Base-by-base conservation (phyloP, 345 rosid species). In the Litchi chinensis region DNA sequence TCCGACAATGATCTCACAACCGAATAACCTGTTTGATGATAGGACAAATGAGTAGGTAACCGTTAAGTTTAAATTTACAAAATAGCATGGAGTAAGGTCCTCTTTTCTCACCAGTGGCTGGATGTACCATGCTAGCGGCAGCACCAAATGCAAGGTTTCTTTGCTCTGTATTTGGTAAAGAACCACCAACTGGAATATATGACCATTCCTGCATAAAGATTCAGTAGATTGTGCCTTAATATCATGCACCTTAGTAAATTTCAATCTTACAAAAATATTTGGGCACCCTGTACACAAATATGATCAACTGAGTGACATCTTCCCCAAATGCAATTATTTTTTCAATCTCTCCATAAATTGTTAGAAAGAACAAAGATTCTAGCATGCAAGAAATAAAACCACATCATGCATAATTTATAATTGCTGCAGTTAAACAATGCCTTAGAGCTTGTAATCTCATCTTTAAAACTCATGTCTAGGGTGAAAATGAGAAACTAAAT, bases 91-190 rank as follows among this genome's bases (percentile, higher is more conserved):
- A 52, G 66, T 65, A 68, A 56, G 70, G 70, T 73, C 12, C 41
- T 41, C 73, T 73, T 21, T 73, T 70, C 68, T 65, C 79, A 93
- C 97, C 99, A 65, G 97, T 96, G 79, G 97, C 97, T 5, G 99
- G 99, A 80, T 96, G 97, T 78, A 96, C 98, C 98, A 92, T 90
- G 89, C 98, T 89, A 67, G 99, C 98, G 6, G 97, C 98, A 80
- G 98, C 98, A 85, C 99, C 99, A 81, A 90, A 96, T 40, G 97
- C 98, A 76, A 93, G 98, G 79, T 87, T 93, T 79, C 90, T 95
- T 77, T 95, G 98, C 80, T 91, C 96, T 40, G 97, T 93, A 79
- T 91, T 88, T 37, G 99, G 99, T 81, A 91, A 87, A 65, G 98
- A 92, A 79, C 99, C 99, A 46, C 99, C 99, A 74, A 96, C 97